phyloP scores from a whole-genome alignment of 257 asterid species.

The Datura wrightii region DNA sequence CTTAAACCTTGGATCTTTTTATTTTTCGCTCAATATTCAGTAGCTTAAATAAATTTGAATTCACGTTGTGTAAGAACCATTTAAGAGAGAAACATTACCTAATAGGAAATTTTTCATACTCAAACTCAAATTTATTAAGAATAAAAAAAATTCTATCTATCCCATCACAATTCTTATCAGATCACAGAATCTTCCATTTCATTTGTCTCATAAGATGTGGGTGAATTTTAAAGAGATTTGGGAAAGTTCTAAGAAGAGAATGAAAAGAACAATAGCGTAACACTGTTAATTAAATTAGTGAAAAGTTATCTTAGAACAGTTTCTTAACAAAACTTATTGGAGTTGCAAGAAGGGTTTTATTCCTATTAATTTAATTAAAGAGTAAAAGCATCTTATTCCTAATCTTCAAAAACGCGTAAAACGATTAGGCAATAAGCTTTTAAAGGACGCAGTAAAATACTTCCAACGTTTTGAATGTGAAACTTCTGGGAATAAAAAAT shows the following conservation, averaged over 20 bases:
- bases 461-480: neutral
- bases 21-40: too few species aligned
- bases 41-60: too few species aligned
- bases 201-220: neutral
- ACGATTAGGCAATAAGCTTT: neutral
- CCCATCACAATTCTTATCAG: too few species aligned
- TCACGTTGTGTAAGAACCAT: too few species aligned
- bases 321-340: neutral
- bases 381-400: neutral
- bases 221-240: neutral
- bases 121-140: too few species aligned
- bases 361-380: neutral
- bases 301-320: too few species aligned
- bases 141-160: too few species aligned
- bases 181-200: neutral
- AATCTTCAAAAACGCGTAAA: slow-evolving; percentile 5
- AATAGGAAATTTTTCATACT: too few species aligned
- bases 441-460: neutral
- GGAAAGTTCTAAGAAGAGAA: neutral
- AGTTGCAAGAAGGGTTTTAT: neutral
- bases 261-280: too few species aligned
- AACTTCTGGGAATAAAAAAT: neutral
- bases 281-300: too few species aligned
- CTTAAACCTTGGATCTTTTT: neutral
- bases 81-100: too few species aligned